Evolutionary conservation across 73 alveolate genomes (phyloP).

Genomic region (Stentor roeselii): DNA sequence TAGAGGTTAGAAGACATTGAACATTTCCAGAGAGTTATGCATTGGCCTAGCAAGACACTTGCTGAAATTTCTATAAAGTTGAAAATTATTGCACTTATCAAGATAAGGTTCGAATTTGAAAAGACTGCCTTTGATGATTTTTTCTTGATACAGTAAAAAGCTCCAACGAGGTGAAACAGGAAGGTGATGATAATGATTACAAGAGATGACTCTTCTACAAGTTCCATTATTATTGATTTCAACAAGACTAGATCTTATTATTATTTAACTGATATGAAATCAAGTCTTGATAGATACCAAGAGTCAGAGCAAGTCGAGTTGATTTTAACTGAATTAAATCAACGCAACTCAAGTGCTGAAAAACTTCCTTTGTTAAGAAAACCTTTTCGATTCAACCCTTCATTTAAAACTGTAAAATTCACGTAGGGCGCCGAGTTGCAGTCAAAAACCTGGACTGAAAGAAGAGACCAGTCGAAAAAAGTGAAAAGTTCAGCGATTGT

Average conservation of each 20-base stretch:
- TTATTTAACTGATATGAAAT: too few species aligned
- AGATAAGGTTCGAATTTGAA: background rate
- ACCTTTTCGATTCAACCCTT: slow-evolving; percentile 10
- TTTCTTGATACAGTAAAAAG: too few species aligned
- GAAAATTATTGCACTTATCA: background rate
- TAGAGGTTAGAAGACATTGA: background rate
- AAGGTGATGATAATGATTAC: too few species aligned
- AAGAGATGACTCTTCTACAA: too few species aligned
- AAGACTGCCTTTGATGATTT: background rate
- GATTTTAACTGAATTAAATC: background rate
- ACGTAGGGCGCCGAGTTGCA: slow-evolving; percentile 17
- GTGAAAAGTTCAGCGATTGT: background rate
- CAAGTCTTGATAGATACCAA: background rate
- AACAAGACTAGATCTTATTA: too few species aligned
- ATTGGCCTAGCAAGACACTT: background rate
- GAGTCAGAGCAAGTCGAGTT: background rate
- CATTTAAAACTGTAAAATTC: background rate
- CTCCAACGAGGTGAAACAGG: background rate
- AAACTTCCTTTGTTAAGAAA: slow-evolving; percentile 10
- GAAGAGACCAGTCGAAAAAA: background rate
- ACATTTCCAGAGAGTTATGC: background rate
- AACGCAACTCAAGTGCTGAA: background rate
- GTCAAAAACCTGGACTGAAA: slow-evolving; percentile 9
- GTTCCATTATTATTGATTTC: too few species aligned
- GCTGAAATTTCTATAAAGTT: background rate